Evolutionary conservation across 2,329 filamentous ascomycete species (phyloP).

Genomic region (Sphaerulina musiva): DNA sequence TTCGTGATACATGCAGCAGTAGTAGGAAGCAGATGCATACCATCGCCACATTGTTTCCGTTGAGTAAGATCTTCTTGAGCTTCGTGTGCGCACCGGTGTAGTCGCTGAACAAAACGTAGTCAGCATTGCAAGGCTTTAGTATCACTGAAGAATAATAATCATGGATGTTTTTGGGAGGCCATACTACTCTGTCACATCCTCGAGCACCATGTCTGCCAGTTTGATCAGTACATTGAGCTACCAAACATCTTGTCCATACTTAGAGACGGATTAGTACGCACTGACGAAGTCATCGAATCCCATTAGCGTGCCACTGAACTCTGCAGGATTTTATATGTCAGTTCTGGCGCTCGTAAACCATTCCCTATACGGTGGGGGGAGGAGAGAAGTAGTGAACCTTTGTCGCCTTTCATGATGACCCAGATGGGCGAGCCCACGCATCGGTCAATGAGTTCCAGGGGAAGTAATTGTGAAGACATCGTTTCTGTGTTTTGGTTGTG

Average conservation of each 20-base stretch:
- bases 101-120: constrained; percentile 54
- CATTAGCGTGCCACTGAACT: constrained; percentile 89
- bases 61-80: constrained; percentile 87
- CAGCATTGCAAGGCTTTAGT: constrained; percentile 1
- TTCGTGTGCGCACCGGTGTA: constrained; percentile 80
- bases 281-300: constrained; percentile 99
- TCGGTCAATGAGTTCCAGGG: constrained; percentile 86
- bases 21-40: constrained; percentile 45
- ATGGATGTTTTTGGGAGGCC: constrained; percentile 43
- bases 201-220: constrained; percentile 83
- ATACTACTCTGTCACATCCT: constrained; percentile 86
- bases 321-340: constrained; percentile 44
- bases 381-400: constrained; percentile 54
- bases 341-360: background rate
- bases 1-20: background rate
- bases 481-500: background rate
- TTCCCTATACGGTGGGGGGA: constrained; percentile 3
- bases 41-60: constrained; percentile 99
- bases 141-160: no score
- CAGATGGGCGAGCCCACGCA: constrained; percentile 96
- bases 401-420: constrained; percentile 99
- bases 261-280: constrained; percentile 50
- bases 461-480: constrained; percentile 34
- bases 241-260: background rate
- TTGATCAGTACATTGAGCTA: background rate